Conservation (phyloP, 2,329 filamentous ascomycete species). For the Diaporthe humulicola region DNA sequence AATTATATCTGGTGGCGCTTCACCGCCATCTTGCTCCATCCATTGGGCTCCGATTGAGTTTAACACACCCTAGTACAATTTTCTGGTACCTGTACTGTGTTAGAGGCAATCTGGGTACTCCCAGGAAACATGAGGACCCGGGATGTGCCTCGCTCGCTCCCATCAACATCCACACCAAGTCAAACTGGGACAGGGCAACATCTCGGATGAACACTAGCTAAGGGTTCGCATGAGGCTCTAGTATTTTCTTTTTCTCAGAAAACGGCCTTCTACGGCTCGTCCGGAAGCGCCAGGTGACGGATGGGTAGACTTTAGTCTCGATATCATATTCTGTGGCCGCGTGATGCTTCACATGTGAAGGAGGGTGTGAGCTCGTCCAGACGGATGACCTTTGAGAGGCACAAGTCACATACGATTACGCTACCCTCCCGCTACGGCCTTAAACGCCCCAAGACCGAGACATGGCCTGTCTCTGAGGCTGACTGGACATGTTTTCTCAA, state of each 20-base stretch:
- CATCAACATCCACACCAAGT: background rate
- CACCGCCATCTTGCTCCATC: constrained; percentile 21
- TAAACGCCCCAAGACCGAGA: background rate
- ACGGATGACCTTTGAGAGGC: constrained; percentile 5
- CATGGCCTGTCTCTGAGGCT: constrained; percentile 7
- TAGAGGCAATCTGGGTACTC: constrained; percentile 4
- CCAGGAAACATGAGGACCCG: background rate
- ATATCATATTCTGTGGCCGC: background rate
- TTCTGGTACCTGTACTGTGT: background rate
- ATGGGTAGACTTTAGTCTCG: background rate
- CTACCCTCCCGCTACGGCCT: constrained; percentile 21
- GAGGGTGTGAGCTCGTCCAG: constrained; percentile 10
- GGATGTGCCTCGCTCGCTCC: constrained; percentile 2
- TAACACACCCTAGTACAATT: background rate
- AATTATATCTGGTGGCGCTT: constrained; percentile 13
- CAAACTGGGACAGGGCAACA: constrained; percentile 13
- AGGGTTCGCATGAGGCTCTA: background rate
- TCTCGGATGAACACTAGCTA: background rate
- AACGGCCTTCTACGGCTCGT: background rate
- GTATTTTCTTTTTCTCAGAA: background rate
- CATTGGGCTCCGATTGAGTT: constrained; percentile 23
- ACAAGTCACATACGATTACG: background rate
- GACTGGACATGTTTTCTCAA: background rate
- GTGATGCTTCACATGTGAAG: constrained; percentile 5
- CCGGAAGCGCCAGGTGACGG: constrained; percentile 16